Evolutionary conservation across 352 stramenopile species (phyloP), one percentile per base, ranked within the genome.

Genomic region (Phytopythium ostracodes): DNA sequence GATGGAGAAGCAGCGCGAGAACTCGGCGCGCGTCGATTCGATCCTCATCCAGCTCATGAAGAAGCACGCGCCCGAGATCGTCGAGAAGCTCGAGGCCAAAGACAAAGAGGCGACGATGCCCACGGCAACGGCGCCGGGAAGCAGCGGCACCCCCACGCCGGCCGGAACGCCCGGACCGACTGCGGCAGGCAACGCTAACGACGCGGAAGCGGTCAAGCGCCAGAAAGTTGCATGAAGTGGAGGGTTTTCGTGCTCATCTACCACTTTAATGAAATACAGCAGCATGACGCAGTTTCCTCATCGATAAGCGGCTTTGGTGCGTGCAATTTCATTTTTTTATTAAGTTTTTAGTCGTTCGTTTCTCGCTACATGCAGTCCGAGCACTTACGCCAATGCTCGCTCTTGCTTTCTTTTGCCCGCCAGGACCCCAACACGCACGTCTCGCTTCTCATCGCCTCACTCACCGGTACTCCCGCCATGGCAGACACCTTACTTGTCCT

Each of bases 21-120:
- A 92, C 67, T 91, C 82, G 63, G 82, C 86, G 25, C 80, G 84
- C 33, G 80, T 94, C 9, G 84, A 94, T 64, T 77, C 78, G 18
- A 95, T 95, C 55, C 63, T 95, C 55, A 86, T 95, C 51, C 81
- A 89, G 35, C 70, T 95, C 27, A 91, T 93, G 78, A 93, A 93
- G 59, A 91, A 91, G 66, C 81, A 94, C 57, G 83, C 83, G n/a
- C 86, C 86, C 0, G 86, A 94, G 59, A 91, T 94, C 58, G 79
- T 83, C 11, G 79, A 90, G 61, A 92, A 91, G 65, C 59, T 91
- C 46, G 81, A 89, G 47, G 73, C 59, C 44, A 80, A 77, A 25
- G 74, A 87, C 20, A 71, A 63, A 49, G 42, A 46, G 12, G 60
- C 60, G 2, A 55, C 58, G 27, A 57, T 31, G 5, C 54, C 51